Evolutionary conservation across 1,284 basidiomycete genomes (phyloP).

Genomic region (Xerocomus amazonicus): DNA sequence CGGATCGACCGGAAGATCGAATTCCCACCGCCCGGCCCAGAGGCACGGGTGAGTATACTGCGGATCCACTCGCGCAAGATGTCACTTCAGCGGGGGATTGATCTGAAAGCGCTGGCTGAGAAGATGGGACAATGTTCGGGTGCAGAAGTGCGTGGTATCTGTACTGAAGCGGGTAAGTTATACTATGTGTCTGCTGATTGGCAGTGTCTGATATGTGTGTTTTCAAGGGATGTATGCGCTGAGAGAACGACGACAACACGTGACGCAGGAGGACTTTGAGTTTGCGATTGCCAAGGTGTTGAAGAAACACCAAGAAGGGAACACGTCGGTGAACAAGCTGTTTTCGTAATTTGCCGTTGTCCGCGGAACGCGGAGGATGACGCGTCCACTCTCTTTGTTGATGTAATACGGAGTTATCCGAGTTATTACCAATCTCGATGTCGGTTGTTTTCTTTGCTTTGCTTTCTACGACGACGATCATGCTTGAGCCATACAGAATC

Average conservation of each 20-base stretch:
- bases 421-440: neutral
- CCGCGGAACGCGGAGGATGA: slow-evolving; percentile 7
- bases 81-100: slow-evolving; percentile 97
- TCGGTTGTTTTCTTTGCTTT: no score
- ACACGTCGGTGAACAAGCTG: slow-evolving; percentile 87
- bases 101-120: slow-evolving; percentile 90
- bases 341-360: slow-evolving; percentile 53
- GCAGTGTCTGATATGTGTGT: neutral
- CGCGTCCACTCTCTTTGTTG: slow-evolving; percentile 15
- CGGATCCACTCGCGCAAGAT: slow-evolving; percentile 99
- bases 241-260: slow-evolving; percentile 92
- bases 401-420: slow-evolving; percentile 19
- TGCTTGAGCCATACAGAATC: slow-evolving; percentile 31
- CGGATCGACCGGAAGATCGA: slow-evolving; percentile 99
- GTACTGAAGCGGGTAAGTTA: slow-evolving; percentile 87
- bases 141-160: slow-evolving; percentile 97
- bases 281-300: slow-evolving; percentile 94
- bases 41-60: slow-evolving; percentile 94
- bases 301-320: slow-evolving; percentile 91
- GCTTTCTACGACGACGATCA: neutral
- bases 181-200: neutral
- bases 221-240: slow-evolving; percentile 90
- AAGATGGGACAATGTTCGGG: slow-evolving; percentile 99
- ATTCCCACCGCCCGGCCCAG: slow-evolving; percentile 97
- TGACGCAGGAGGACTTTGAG: slow-evolving; percentile 98